A percentile compares a stretch with the other conserved stretches of the same genome.
phyloP scores from a whole-genome alignment of 495 filamentous ascomycete genomes.

The Sordaria brevicollis region DNA sequence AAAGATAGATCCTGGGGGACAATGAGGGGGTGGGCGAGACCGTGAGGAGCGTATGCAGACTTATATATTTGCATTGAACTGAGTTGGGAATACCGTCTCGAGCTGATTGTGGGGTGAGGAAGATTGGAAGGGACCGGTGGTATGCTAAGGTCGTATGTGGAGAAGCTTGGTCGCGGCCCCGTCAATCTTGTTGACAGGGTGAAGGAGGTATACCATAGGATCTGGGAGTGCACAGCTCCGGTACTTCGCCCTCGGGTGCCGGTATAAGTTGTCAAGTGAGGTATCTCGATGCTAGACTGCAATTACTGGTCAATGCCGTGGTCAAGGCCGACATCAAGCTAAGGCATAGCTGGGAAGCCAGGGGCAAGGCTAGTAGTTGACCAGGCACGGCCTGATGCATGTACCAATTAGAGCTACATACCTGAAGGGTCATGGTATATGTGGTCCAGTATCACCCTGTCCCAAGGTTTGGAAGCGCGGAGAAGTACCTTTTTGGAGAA shows the following conservation, averaged over 20 bases:
- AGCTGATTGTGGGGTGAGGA: slow-evolving; percentile 18
- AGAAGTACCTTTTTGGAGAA: slow-evolving; percentile 7
- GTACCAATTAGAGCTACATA: slow-evolving; percentile 20
- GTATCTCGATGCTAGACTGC: slow-evolving; percentile 8
- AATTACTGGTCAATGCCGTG: slow-evolving; percentile 25
- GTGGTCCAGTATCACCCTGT: slow-evolving; percentile 16
- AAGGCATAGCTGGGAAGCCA: slow-evolving; percentile 8
- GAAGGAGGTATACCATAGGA: slow-evolving; percentile 5
- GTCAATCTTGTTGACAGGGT: slow-evolving; percentile 1
- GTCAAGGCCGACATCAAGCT: slow-evolving; percentile 7
- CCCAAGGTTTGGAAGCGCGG: slow-evolving; percentile 1
- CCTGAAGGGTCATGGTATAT: slow-evolving; percentile 26
- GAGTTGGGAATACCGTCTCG: slow-evolving; percentile 20
- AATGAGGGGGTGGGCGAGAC: slow-evolving; percentile 17
- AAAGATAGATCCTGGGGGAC: slow-evolving; percentile 16
- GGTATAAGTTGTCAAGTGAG: slow-evolving; percentile 19
- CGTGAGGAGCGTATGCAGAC: slow-evolving; percentile 19
- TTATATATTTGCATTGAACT: slow-evolving; percentile 28
- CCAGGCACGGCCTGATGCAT: slow-evolving; percentile 19
- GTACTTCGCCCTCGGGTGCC: slow-evolving; percentile 6
- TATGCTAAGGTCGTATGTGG: slow-evolving; percentile 19
- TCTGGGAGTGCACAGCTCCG: slow-evolving; percentile 7
- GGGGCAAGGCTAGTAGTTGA: slow-evolving; percentile 16
- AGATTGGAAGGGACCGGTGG: slow-evolving; percentile 15
- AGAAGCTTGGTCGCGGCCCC: slow-evolving; percentile 12